Evolutionary conservation across 164 flowering plant species (phyloP).

Genomic region (Vitis labrusca): DNA sequence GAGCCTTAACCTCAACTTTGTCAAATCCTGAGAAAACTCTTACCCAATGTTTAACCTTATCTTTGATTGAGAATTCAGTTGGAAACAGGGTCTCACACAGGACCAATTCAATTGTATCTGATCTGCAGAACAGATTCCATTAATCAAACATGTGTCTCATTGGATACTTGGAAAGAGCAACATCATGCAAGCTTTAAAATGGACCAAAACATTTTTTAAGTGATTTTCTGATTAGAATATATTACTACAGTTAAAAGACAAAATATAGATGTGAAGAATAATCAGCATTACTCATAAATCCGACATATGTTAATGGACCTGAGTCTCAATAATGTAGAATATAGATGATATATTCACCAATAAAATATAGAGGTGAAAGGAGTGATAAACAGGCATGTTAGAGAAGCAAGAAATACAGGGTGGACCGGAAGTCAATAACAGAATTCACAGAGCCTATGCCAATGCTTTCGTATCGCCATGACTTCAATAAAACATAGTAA

Average conservation of each 20-base stretch:
- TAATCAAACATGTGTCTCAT: neutral
- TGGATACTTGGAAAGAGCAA: neutral
- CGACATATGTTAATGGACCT: neutral
- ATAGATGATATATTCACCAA: neutral
- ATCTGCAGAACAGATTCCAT: slow-evolving; percentile 46
- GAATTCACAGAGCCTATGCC: too few species aligned
- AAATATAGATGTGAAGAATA: neutral
- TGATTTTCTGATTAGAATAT: neutral
- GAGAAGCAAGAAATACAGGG: too few species aligned
- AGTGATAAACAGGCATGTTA: too few species aligned
- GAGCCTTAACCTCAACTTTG: slow-evolving; percentile 88
- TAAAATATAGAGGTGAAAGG: too few species aligned
- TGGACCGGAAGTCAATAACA: too few species aligned
- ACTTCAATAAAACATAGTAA: too few species aligned
- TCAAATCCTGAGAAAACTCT: slow-evolving; percentile 68
- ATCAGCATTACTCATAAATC: neutral
- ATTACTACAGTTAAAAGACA: neutral
- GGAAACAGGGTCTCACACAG: slow-evolving; percentile 70
- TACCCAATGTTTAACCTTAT: slow-evolving; percentile 73
- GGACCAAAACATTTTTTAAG: neutral
- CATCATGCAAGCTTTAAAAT: neutral
- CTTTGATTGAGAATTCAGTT: slow-evolving; percentile 51
- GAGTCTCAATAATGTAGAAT: neutral
- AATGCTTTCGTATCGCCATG: too few species aligned
- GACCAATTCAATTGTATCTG: slow-evolving; percentile 73